These are phyloP conservation scores for Metarhizium guizhouense DNA, from an alignment of 2,329 filamentous ascomycete genomes.

Conservation along the genomic window DNA sequence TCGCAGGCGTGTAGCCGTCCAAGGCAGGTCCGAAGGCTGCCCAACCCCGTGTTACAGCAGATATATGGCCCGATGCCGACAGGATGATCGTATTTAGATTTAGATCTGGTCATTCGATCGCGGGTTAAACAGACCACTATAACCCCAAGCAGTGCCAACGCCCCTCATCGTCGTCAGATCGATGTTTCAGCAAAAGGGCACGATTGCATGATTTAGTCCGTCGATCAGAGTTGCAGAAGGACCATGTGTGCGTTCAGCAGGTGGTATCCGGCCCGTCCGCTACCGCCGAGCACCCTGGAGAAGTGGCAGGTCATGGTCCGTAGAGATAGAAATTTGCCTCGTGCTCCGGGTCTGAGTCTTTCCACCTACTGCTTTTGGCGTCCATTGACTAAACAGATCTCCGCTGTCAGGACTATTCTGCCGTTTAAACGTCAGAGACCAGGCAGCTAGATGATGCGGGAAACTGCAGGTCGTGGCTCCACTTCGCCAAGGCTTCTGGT, in stretches of 20 bases:
- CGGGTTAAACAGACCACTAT: not conserved
- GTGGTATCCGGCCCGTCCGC: constrained; percentile 2
- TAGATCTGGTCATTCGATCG: not conserved
- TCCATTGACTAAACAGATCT: not conserved
- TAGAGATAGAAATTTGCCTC: not conserved
- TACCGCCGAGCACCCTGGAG: not conserved
- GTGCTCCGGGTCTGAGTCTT: not conserved
- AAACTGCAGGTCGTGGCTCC: not conserved
- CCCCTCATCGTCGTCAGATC: not conserved
- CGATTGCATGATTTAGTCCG: not conserved
- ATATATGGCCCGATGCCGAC: not conserved
- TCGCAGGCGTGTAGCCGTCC: not conserved
- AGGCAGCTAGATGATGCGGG: not conserved
- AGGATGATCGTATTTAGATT: not conserved
- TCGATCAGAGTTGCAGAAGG: not conserved
- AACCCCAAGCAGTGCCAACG: not conserved
- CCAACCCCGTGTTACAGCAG: not conserved
- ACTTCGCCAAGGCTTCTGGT: not conserved
- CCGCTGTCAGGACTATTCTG: not conserved
- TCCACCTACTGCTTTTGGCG: not conserved
- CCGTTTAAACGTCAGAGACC: not conserved
- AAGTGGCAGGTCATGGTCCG: not conserved
- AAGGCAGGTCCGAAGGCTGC: not conserved
- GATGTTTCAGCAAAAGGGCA: not conserved
- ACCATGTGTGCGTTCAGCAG: not conserved